Evolutionary conservation across 2,329 filamentous ascomycete species (phyloP), one percentile per base, ranked within the genome.

Genomic region (Colletotrichum sp.): DNA sequence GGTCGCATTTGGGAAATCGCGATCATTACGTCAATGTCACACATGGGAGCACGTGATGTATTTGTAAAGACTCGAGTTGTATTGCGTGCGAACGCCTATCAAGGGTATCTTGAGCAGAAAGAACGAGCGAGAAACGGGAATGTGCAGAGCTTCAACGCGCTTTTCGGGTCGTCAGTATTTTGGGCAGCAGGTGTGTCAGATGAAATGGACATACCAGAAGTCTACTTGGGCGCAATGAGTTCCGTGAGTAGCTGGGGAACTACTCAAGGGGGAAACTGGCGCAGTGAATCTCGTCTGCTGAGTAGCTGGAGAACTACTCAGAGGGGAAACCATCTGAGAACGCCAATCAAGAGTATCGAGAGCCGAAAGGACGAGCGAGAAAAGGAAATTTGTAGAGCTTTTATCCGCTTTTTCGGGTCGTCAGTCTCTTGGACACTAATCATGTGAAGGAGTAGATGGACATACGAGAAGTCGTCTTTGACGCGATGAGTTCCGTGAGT

Each of bases 11-110:
- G 8, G 9, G 9, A 3, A n/a, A 56, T 32, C 52, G 16, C 27
- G 3, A 25, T 62, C 15, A 75, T 67, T 62, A 73, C 70, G 70
- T 73, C 73, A 73, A 48, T 10, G 56, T 67, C 70, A 72, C 58
- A 10, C 30, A 3, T n/a, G 58, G 28, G 32, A 30, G 1, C 73
- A 75, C 73, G 62, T 68, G 69, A 73, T 36, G 32, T 2, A 9
- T 15, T 34, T 16, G 15, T 18, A 25, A 66, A 30, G 48, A 60
- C 27, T 34, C 13, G 12, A 43, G 15, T 48, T 52, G 32, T 30
- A n/a, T 30, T 28, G 36, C 22, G 34, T 61, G 27, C 13, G 18
- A 30, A 66, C 27, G 61, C 25, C 34, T 43, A 39, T 43, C 61
- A n/a, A 39, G 30, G 60, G 32, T 64, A 64, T 62, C 18, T 9